Base-by-base conservation (phyloP, 1,284 basidiomycete species). In the Cutaneotrichosporon sp. region DNA sequence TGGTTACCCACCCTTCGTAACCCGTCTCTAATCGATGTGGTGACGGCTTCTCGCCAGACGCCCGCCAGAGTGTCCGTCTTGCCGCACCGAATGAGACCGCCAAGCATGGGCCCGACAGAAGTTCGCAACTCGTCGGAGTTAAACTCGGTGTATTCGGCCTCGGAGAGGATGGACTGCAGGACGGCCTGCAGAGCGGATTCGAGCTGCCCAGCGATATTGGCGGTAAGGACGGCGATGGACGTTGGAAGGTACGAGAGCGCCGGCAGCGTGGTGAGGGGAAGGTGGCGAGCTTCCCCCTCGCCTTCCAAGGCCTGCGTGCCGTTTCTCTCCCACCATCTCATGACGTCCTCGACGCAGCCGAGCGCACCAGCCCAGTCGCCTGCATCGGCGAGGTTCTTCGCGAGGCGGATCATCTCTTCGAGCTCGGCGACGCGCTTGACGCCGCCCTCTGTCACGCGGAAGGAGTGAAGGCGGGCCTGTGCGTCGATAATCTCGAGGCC, bases 331-430 rank as follows among this genome's bases (percentile, higher is more conserved):
- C 89, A 91, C 77, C 92, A 82, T 52, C 80, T 78, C 56, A 89
- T 84, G 50, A 97, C 80, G 60, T 87, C 86, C 60, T 91, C 88
- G 47, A 93, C 84, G 20, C 92, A 84, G 51, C 84, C 84, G 61
- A 97, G 79, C 8, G 92, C 91, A 52, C 90, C 88, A 13, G 86
- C 86, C 89, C 91, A 95, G 70, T 95, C 90, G 1, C 91, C 91
- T 27, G 87, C 87, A 51, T 84, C 84, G 18, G 91, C 90, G 54
- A 95, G 77, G 50, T 85, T 84, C 65, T 84, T 86, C 22, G 89
- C 87, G 27, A 91, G 82, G 4, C 84, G 84, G 0, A 87, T 83
- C 82, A 91, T 88, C 70, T 92, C 90, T 59, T 89, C 85, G 14
- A 92, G 85, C 20, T 86, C 86, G 16, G 83, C 83, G 6, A 97